Conservation (phyloP, 768 basidiomycete genomes). For the Termitomyces sp. region DNA sequence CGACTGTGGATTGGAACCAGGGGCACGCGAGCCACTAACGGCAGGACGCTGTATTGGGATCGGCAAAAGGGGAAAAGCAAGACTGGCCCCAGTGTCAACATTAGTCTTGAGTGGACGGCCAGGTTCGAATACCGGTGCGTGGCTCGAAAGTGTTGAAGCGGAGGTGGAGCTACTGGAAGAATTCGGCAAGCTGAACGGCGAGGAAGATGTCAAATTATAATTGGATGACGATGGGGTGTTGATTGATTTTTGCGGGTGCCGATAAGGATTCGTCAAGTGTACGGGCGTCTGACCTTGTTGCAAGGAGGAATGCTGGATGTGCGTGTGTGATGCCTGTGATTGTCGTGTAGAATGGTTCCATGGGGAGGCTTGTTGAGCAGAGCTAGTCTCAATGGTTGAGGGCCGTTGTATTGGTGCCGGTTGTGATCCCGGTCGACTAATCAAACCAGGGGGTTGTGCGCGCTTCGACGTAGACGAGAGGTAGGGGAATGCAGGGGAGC, state of each 20-base stretch:
- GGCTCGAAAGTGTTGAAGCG: constrained; percentile 10
- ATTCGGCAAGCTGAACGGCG: neutral
- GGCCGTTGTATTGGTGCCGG: constrained; percentile 2
- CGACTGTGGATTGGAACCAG: neutral
- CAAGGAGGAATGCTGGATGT: constrained; percentile 20
- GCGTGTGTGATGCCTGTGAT: constrained; percentile 8
- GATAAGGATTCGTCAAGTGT: constrained; percentile 18
- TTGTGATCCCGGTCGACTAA: constrained; percentile 17
- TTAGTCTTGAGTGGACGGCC: constrained; percentile 7
- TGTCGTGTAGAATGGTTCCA: constrained; percentile 4
- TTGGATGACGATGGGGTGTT: constrained; percentile 8
- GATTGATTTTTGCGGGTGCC: constrained; percentile 21
- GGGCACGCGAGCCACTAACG: neutral
- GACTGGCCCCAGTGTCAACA: neutral
- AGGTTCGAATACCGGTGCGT: constrained; percentile 14
- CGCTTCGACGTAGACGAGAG: constrained; percentile 12
- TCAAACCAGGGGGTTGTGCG: constrained; percentile 16
- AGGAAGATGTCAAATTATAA: neutral
- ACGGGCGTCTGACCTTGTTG: constrained; percentile 19
- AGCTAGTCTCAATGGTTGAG: constrained; percentile 6
- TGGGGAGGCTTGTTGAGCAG: neutral
- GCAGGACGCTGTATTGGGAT: constrained; percentile 10
- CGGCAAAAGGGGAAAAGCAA: constrained; percentile 1
- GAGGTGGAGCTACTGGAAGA: neutral
- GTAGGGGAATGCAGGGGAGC: constrained; percentile 12